Percentiles rank a stretch among this genome's conserved stretches.
These are phyloP conservation scores for Balakata baccata DNA, from an alignment of 345 rosid genomes.

Conservation along the genomic window DNA sequence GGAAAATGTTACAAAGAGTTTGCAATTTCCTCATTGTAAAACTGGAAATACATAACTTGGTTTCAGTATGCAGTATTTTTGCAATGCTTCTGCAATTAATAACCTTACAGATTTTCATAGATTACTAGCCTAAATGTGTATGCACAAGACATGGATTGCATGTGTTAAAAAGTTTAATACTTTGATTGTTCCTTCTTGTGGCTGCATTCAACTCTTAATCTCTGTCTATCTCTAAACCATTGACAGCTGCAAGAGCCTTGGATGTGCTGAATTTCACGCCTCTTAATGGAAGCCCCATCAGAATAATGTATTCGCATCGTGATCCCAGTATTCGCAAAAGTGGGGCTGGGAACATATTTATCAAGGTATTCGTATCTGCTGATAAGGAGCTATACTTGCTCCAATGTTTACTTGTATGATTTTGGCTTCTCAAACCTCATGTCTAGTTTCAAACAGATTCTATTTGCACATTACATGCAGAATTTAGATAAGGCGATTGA, in stretches of 20 bases:
- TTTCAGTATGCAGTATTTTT: not conserved
- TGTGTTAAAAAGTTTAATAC: not conserved
- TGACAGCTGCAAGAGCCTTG: constrained; percentile 80
- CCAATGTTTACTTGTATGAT: not conserved
- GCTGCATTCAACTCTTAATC: not conserved
- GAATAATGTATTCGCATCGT: constrained; percentile 85
- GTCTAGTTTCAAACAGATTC: not conserved
- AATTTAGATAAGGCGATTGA: constrained; percentile 84
- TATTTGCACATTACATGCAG: constrained; percentile 35
- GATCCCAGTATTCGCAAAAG: constrained; percentile 73
- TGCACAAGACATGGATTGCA: not conserved
- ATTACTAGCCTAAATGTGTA: not conserved
- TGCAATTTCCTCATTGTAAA: not conserved
- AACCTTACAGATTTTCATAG: not conserved
- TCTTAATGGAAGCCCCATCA: constrained; percentile 67
- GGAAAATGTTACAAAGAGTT: too few relatives aligned
- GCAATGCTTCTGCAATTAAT: not conserved
- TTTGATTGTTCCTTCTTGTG: not conserved
- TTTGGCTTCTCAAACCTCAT: not conserved
- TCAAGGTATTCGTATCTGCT: constrained; percentile 50
- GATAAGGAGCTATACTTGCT: constrained; percentile 3
- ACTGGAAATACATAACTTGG: not conserved
- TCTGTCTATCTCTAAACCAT: constrained; percentile 5
- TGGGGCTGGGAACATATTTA: constrained; percentile 94
- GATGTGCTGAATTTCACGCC: constrained; percentile 72